These are phyloP conservation scores for Trametes polyzona DNA, from an alignment of 1,284 basidiomycete genomes.

Conservation along the genomic window DNA sequence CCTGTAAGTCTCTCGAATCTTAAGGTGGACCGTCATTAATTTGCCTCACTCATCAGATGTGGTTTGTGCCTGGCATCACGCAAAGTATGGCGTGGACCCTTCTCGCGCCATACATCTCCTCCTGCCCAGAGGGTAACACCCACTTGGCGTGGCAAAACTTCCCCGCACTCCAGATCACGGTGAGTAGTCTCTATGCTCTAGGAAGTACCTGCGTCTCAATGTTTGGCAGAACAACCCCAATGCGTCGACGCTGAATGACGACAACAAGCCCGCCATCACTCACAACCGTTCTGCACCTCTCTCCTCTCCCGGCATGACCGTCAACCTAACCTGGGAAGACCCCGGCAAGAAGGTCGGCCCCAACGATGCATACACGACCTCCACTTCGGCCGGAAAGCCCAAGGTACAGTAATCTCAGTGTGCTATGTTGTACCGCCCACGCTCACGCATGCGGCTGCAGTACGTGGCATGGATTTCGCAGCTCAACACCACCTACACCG, in stretches of 20 bases:
- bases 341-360: slow-evolving; percentile 58
- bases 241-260: slow-evolving; percentile 29
- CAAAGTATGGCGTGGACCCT: slow-evolving; percentile 69
- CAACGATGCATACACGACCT: slow-evolving; percentile 57
- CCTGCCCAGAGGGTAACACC: slow-evolving; percentile 63
- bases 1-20: slow-evolving; percentile 40
- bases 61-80: slow-evolving; percentile 55
- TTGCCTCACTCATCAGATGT: slow-evolving; percentile 32
- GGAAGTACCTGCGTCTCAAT: neutral
- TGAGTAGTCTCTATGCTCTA: slow-evolving; percentile 29
- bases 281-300: slow-evolving; percentile 50
- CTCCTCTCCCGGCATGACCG: slow-evolving; percentile 48
- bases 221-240: slow-evolving; percentile 37
- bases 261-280: slow-evolving; percentile 47
- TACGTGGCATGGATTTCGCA: slow-evolving; percentile 61
- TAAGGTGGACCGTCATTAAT: neutral
- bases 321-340: slow-evolving; percentile 59
- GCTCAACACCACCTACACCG: slow-evolving; percentile 67
- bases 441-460: too few species aligned
- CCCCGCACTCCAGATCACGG: slow-evolving; percentile 52
- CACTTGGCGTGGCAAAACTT: slow-evolving; percentile 60
- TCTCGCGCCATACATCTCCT: slow-evolving; percentile 58
- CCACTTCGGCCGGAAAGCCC: slow-evolving; percentile 46
- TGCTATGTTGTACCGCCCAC: too few species aligned
- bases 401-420: too few species aligned